Evolutionary conservation across 2,329 filamentous ascomycete species (phyloP).

Genomic region (Cercospora sp.): DNA sequence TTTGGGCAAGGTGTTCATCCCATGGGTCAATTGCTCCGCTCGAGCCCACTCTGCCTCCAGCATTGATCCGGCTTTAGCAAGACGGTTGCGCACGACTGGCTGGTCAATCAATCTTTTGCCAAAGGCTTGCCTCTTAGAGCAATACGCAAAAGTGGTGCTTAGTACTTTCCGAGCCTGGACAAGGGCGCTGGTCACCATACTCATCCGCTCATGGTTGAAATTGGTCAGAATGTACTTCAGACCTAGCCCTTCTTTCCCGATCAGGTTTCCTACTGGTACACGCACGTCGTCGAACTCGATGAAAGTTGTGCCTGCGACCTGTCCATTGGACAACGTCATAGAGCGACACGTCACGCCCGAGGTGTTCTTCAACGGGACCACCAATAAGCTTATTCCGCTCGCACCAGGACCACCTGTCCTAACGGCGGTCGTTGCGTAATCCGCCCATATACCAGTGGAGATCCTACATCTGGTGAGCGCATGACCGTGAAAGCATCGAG

Average conservation of each 20-base stretch:
- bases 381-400: not conserved
- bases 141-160: not conserved
- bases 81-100: conserved; percentile 1
- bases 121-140: not conserved
- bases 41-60: not conserved
- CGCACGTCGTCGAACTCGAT: not conserved
- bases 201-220: conserved; percentile 4
- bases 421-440: not conserved
- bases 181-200: not conserved
- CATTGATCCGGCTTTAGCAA: not conserved
- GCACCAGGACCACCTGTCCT: not conserved
- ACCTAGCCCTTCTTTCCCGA: not conserved
- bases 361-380: not conserved
- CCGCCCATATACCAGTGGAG: not conserved
- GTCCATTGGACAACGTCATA: not conserved
- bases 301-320: not conserved
- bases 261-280: not conserved
- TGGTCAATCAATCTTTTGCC: not conserved
- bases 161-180: not conserved
- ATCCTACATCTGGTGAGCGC: not conserved
- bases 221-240: not conserved
- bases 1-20: not conserved
- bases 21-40: not conserved
- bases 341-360: not conserved
- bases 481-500: not conserved